Evolutionary conservation across 2,329 filamentous ascomycete species (phyloP).

Genomic region (Penicillium decumbens): DNA sequence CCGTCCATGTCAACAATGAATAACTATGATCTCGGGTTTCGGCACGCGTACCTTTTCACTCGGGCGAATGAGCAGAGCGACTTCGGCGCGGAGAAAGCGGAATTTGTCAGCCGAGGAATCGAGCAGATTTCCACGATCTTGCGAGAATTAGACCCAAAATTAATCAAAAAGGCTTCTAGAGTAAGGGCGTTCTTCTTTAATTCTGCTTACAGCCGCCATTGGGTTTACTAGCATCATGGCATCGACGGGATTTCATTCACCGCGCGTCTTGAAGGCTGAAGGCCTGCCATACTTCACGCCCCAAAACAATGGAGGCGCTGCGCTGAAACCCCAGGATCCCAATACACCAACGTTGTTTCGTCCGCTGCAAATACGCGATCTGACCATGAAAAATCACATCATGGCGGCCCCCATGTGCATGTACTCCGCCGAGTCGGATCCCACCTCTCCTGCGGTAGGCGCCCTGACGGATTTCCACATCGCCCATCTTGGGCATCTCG

Average conservation of each 20-base stretch:
- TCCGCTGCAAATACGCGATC: constrained; percentile 51
- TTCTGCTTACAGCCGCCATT: background rate
- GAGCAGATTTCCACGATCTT: background rate
- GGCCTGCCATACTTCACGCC: constrained; percentile 39
- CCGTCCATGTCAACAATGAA: too few relatives aligned
- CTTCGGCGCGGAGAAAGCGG: background rate
- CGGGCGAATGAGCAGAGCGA: background rate
- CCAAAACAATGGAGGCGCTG: constrained; percentile 34
- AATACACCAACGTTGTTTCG: constrained; percentile 53
- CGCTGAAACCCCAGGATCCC: constrained; percentile 33
- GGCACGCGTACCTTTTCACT: background rate
- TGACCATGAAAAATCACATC: constrained; percentile 62
- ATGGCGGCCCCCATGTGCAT: constrained; percentile 61
- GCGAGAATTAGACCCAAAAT: background rate
- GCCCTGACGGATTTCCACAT: constrained; percentile 76
- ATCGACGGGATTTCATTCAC: constrained; percentile 11
- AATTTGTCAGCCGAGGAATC: background rate
- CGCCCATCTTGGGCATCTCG: constrained; percentile 73
- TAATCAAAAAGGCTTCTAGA: background rate
- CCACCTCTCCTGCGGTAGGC: constrained; percentile 42
- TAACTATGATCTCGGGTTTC: background rate
- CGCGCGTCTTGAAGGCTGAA: constrained; percentile 13
- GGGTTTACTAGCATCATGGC: constrained; percentile 2
- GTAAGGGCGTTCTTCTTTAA: background rate
- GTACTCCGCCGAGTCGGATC: constrained; percentile 55